These are phyloP conservation scores for Ascochyta lentis DNA, from an alignment of 2,329 filamentous ascomycete genomes.

Conservation along the genomic window DNA sequence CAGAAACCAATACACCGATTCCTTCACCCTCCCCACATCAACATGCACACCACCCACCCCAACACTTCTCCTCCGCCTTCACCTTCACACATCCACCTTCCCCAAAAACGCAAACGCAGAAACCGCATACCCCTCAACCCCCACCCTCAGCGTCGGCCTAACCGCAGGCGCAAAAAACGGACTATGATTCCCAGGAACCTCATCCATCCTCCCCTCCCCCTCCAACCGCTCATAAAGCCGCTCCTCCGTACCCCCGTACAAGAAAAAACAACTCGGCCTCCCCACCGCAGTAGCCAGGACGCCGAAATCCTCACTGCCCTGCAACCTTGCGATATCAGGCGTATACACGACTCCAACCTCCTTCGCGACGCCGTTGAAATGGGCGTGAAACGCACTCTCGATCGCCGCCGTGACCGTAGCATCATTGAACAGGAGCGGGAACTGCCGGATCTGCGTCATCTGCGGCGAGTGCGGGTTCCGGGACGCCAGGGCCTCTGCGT, in stretches of 20 bases:
- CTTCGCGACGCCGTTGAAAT: constrained; percentile 50
- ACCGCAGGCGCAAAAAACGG: constrained; percentile 65
- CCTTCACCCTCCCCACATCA: background rate
- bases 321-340: constrained; percentile 50
- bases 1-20: constrained; percentile 1
- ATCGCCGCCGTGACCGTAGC: constrained; percentile 51
- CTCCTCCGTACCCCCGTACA: constrained; percentile 61
- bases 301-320: constrained; percentile 65
- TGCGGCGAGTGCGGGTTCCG: constrained; percentile 54
- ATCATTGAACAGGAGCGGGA: constrained; percentile 63
- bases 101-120: constrained; percentile 58
- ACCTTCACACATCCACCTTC: constrained; percentile 10
- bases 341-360: constrained; percentile 36
- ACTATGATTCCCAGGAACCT: constrained; percentile 66
- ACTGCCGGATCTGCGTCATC: constrained; percentile 49
- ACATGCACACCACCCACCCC: too few species aligned
- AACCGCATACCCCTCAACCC: constrained; percentile 58
- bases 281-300: constrained; percentile 60
- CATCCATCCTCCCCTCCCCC: constrained; percentile 54
- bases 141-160: constrained; percentile 63
- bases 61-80: too few species aligned
- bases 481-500: constrained; percentile 61
- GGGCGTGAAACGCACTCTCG: constrained; percentile 52
- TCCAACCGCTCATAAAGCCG: constrained; percentile 59
- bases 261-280: constrained; percentile 62